phyloP scores from a whole-genome alignment of 768 basidiomycete species.

The Multifurca ochricompacta region DNA sequence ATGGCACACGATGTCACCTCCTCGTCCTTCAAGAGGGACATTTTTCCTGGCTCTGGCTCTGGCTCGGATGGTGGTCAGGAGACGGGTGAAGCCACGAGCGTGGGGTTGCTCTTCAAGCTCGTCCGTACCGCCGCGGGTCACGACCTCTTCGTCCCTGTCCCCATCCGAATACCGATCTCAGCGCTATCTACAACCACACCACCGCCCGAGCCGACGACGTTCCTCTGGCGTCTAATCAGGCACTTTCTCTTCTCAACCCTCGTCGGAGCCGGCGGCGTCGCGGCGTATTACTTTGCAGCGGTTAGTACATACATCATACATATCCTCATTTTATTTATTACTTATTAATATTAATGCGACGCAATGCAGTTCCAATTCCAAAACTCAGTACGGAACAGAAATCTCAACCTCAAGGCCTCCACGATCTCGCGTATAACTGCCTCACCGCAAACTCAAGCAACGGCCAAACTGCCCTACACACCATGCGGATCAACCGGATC shows the following conservation, averaged over 20 bases:
- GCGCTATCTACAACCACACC: no score
- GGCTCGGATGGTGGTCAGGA: neutral
- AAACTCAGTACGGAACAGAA: no score
- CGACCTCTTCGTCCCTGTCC: neutral
- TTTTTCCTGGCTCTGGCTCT: neutral
- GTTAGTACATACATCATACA: neutral
- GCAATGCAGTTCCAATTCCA: no score
- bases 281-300: neutral
- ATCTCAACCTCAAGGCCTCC: no score
- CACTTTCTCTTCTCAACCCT: neutral
- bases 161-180: neutral
- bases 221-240: neutral
- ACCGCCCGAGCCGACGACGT: neutral
- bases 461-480: no score
- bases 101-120: neutral
- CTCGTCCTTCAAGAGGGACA: no score
- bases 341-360: no score
- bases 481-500: no score
- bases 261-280: neutral
- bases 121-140: slow-evolving; percentile 1
- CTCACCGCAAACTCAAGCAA: no score
- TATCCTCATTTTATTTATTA: no score
- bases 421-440: no score
- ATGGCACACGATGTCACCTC: no score
- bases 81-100: neutral